These are phyloP conservation scores for Verbena officinalis DNA, from an alignment of 257 asterid species.

Conservation along the genomic window DNA sequence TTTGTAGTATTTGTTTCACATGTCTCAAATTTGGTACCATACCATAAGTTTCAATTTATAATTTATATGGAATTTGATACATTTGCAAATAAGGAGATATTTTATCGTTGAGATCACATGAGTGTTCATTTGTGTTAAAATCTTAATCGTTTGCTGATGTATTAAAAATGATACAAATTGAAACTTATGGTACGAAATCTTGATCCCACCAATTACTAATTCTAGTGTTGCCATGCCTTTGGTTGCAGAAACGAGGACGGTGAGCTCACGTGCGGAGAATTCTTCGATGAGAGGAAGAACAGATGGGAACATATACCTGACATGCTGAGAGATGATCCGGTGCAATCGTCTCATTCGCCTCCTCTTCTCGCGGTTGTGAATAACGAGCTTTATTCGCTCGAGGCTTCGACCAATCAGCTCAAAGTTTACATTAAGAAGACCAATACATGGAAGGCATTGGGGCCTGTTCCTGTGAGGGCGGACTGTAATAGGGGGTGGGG, in stretches of 20 bases:
- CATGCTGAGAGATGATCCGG: constrained; percentile 72
- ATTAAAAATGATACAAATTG: no score
- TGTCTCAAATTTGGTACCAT: no score
- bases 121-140: no score
- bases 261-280: constrained; percentile 73
- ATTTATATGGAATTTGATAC: no score
- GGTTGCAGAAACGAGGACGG: constrained; percentile 69
- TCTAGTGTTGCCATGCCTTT: constrained; percentile 6
- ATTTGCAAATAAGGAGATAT: no score
- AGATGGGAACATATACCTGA: constrained; percentile 72
- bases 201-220: no score
- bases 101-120: no score
- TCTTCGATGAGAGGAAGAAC: constrained; percentile 49
- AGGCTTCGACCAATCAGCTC: constrained; percentile 64
- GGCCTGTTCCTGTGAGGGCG: constrained; percentile 73
- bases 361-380: constrained; percentile 79
- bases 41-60: no score
- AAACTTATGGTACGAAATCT: no score
- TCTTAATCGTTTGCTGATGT: no score
- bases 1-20: no score
- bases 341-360: constrained; percentile 60
- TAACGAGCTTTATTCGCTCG: constrained; percentile 68
- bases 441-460: constrained; percentile 69
- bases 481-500: constrained; percentile 77
- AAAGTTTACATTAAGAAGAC: constrained; percentile 65